A percentile compares a stretch with the other conserved stretches of the same genome.
Conservation (phyloP, 257 asterid species). For the Asclepias syriaca region DNA sequence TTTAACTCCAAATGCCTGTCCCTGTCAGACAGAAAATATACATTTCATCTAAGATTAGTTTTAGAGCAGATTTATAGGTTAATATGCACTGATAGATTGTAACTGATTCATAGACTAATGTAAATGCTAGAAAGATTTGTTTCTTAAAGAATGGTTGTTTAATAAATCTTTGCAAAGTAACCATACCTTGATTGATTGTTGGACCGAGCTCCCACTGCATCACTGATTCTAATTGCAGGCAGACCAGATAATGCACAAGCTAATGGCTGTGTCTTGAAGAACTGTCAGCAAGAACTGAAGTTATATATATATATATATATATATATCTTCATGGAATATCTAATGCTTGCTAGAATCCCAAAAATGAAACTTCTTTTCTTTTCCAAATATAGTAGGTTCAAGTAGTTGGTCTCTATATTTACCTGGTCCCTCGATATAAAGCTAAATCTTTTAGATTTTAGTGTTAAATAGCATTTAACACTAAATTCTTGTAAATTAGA, state of each 20-base stretch:
- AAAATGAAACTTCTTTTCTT: background rate
- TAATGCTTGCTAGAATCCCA: background rate
- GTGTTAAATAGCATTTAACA: background rate
- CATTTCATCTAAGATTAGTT: background rate
- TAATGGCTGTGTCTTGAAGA: conserved; percentile 53
- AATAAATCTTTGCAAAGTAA: background rate
- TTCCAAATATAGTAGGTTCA: background rate
- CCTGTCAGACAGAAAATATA: conserved; percentile 3
- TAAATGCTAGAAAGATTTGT: background rate
- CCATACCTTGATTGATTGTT: conserved; percentile 46
- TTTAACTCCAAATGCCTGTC: conserved; percentile 27
- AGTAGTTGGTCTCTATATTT: background rate
- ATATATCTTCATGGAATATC: background rate
- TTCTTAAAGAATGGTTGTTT: background rate
- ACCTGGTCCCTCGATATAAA: background rate
- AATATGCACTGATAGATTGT: background rate
- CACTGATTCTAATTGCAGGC: conserved; percentile 30
- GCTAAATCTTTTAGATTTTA: background rate
- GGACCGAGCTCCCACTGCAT: conserved; percentile 28
- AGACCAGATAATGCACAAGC: conserved; percentile 50
- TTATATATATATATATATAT: too few species aligned
- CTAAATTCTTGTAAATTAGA: background rate
- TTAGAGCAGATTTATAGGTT: background rate
- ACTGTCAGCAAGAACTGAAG: conserved; percentile 27
- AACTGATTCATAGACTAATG: too few species aligned